phyloP scores from a whole-genome alignment of 805 yeast species.

The Candida cerambycidarum region DNA sequence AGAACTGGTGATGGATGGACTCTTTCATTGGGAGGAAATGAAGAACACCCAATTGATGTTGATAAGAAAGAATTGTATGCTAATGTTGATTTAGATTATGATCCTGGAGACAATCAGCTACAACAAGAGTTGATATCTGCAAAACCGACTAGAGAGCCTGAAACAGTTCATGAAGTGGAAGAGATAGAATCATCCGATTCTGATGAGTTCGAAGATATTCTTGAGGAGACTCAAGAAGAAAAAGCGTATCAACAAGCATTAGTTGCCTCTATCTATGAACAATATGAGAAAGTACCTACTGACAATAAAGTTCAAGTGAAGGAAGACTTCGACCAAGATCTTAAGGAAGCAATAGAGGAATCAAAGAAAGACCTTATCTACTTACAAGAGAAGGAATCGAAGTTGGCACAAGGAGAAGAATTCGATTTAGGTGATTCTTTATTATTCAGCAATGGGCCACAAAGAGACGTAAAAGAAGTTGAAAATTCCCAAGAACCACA shows the following conservation, averaged over 20 bases:
- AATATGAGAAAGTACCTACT: slow-evolving; percentile 22
- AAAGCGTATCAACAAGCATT: slow-evolving; percentile 27
- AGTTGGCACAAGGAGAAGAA: not conserved
- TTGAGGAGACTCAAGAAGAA: slow-evolving; percentile 34
- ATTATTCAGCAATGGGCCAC: slow-evolving; percentile 14
- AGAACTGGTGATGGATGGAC: slow-evolving; percentile 85
- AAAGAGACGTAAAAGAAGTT: not conserved
- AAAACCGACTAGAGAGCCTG: not conserved
- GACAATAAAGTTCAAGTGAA: no score
- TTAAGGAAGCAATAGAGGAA: slow-evolving; percentile 47
- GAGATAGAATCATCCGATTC: slow-evolving; percentile 9
- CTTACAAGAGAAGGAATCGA: slow-evolving; percentile 24
- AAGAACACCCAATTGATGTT: slow-evolving; percentile 54
- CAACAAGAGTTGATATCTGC: not conserved
- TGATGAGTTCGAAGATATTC: slow-evolving; percentile 61
- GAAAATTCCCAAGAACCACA: not conserved
- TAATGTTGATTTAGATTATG: slow-evolving; percentile 7
- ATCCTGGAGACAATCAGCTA: not conserved
- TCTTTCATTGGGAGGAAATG: slow-evolving; percentile 54
- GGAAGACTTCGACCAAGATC: slow-evolving; percentile 22
- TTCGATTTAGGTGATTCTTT: slow-evolving; percentile 21
- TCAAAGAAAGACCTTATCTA: slow-evolving; percentile 43
- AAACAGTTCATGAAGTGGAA: not conserved
- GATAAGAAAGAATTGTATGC: slow-evolving; percentile 20
- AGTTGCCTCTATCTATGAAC: slow-evolving; percentile 37